Conservation (phyloP, 177 flowering plant species). For the Tripterygium wilfordii region DNA sequence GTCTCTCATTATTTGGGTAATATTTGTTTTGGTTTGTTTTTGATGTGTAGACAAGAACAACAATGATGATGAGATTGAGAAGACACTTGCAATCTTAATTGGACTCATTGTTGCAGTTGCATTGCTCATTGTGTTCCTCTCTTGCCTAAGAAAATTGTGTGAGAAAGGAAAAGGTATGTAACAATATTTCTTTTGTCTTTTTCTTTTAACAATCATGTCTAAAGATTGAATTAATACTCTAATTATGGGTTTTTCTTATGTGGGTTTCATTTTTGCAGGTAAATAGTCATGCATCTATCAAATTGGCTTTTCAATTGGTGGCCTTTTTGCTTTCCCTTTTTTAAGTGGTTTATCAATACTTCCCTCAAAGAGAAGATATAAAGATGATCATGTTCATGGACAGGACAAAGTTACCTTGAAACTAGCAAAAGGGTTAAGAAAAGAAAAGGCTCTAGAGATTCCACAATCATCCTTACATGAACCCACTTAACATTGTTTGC, state of each 20-base stretch:
- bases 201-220: slow-evolving; percentile 1
- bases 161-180: slow-evolving; percentile 24
- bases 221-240: too few species aligned
- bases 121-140: slow-evolving; percentile 34
- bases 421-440: slow-evolving; percentile 8
- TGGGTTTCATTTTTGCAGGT: background rate
- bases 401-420: slow-evolving; percentile 11
- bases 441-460: slow-evolving; percentile 14
- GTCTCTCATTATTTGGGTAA: too few species aligned
- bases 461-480: background rate
- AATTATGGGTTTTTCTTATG: background rate
- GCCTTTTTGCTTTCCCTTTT: background rate
- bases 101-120: slow-evolving; percentile 53
- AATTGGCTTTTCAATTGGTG: slow-evolving; percentile 3
- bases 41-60: slow-evolving; percentile 3
- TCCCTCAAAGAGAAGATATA: slow-evolving; percentile 7
- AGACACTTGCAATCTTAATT: slow-evolving; percentile 45
- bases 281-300: too few species aligned
- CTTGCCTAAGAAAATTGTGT: slow-evolving; percentile 25
- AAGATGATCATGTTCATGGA: slow-evolving; percentile 12
- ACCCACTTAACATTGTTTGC: slow-evolving; percentile 5
- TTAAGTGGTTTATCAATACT: slow-evolving; percentile 2
- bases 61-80: slow-evolving; percentile 38
- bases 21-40: background rate
- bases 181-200: background rate